These are phyloP conservation scores for Datura wrightii DNA, from an alignment of 257 asterid genomes.

Conservation along the genomic window DNA sequence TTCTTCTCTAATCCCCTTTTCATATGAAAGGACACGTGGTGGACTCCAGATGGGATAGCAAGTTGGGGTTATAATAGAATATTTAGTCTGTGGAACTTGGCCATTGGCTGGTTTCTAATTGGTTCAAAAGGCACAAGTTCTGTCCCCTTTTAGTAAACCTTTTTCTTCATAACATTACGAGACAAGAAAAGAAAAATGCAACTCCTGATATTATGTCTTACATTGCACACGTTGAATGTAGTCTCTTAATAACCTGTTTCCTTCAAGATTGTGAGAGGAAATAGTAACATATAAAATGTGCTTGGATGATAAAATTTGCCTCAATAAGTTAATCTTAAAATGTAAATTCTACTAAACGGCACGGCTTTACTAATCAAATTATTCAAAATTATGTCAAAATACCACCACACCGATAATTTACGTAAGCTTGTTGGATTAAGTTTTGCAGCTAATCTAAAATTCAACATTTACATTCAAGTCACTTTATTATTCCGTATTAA, in stretches of 20 bases:
- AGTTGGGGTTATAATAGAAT: not conserved
- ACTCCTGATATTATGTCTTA: not conserved
- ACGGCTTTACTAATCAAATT: not conserved
- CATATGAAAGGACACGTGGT: not conserved
- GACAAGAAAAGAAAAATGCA: not conserved
- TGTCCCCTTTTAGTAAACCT: not conserved
- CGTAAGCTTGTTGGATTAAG: no score
- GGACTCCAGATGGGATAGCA: not conserved
- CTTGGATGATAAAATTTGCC: not conserved
- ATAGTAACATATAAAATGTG: not conserved
- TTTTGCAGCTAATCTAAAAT: no score
- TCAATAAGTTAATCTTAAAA: not conserved
- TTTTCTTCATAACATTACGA: not conserved
- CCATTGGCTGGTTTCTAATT: slow-evolving; percentile 4
- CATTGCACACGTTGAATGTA: not conserved
- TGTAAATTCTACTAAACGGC: not conserved
- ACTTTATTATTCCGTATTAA: not conserved
- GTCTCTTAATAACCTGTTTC: not conserved
- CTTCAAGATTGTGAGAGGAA: not conserved
- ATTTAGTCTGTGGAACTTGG: not conserved
- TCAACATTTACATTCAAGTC: not conserved
- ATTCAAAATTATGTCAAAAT: not conserved
- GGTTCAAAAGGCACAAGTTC: not conserved
- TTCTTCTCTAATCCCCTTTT: not conserved
- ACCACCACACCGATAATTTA: not conserved